Evolutionary conservation across 345 rosid genomes (phyloP), one percentile per base, ranked within the genome.

Genomic region (Salix brachista): DNA sequence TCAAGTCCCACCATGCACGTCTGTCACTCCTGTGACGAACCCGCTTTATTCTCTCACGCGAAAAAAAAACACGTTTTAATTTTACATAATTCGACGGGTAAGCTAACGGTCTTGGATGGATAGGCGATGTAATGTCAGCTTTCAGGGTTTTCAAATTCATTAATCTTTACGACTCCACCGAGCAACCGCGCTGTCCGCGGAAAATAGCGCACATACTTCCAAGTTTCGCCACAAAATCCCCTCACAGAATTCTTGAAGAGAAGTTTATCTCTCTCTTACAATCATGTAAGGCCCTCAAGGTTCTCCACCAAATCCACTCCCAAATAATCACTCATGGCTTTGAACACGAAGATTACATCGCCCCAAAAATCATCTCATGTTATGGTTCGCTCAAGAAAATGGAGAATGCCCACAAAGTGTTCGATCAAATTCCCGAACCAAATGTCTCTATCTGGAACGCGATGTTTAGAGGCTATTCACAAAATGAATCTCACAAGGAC

Each of bases 281-380:
- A 50, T 88, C 89, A 86, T 91, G 94, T 84, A 89, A 85, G 83
- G 80, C 89, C 72, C 75, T 28, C 3, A 83, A 86, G 50, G 95
- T 86, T 60, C 87, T 94, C 80, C 84, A 70, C 71, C 91, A 91
- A 80, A 77, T 86, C 74, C 96, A 93, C 4, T 60, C 91, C 21
- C 94, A 90, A 50, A 80, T 83, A 8, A 26, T 83, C 2, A 46
- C 17, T 25, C 80, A 78, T 16, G 94, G 92, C 5, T 73, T 90
- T 54, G 79, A 66, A 46, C 69, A 83, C 10, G 88, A 83, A 64
- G 80, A 83, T 16, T 89, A 85, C 9, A 44, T 90, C 9, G 67
- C 76, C 42, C 97, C 94, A 1, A 88, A 88, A 75, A 30, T 91
- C 67, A 78, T 88, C 67, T 8, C 83, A 0, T n/a, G 81, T 0